Base-by-base conservation (phyloP, 352 stramenopile species). In the Phytophthora tubulina region DNA sequence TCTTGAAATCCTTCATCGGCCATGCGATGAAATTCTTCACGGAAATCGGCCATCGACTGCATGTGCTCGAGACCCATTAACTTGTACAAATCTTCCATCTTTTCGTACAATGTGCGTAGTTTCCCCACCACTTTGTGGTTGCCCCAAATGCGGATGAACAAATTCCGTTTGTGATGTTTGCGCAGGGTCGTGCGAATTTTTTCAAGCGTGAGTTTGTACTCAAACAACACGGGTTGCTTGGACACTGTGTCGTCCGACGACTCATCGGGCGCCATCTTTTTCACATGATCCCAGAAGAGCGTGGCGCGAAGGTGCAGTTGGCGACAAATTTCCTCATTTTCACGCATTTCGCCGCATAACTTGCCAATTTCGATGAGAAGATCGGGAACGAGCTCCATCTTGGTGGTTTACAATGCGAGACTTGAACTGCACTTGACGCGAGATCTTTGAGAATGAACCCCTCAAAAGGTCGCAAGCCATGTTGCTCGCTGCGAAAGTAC, bases 261-360 rank as follows among this genome's bases (percentile, higher is more conserved):
- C 42, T 75, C 49, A 17, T 67, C 62, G 21, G 69, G 46, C 38
- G 57, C 6, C 56, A 83, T 76, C 50, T 70, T 67, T 11, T 68
- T 53, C n/a, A 83, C 51, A 33, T 80, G 69, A 30, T 75, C 60
- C 50, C 39, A 67, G 17, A 83, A 46, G 21, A 74, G 63, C 50
- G 65, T 32, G 36, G 59, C 48, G 27, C 63, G 57, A 17, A 48
- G 21, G 4, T 60, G 45, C 8, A 76, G 55, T 14, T 49, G 17
- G 2, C 38, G 54, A 48, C 69, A 76, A 35, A 64, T 27, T 9
- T 76, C 55, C 51, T 72, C 62, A 44, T 72, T 72, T 44, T 72
- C 63, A 41, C 54, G 60, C 62, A 76, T 68, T 32, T 76, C 4
- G 30, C 31, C 31, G 56, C 73, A 80, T 2, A 80, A 49, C 17